Conservation (phyloP, 2,329 filamentous ascomycete species). For the Colletotrichum filicis region DNA sequence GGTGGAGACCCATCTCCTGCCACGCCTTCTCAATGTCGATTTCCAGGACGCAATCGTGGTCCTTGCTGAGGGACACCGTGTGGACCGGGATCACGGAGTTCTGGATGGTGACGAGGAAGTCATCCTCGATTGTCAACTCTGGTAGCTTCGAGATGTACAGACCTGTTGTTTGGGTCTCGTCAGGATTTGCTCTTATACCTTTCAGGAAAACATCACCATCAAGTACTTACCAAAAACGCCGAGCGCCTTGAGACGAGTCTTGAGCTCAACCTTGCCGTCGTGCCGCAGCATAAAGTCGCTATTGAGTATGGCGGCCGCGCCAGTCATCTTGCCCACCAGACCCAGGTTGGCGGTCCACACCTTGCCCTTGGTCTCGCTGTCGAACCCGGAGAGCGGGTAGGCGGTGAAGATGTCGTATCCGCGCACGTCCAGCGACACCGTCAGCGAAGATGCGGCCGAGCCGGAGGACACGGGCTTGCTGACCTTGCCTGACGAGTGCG, state of each 20-base stretch:
- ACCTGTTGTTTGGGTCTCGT: constrained; percentile 53
- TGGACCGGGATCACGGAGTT: constrained; percentile 75
- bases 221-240: constrained; percentile 72
- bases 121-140: constrained; percentile 66
- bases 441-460: constrained; percentile 62
- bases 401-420: constrained; percentile 87
- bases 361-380: constrained; percentile 49
- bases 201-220: no score
- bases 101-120: constrained; percentile 81
- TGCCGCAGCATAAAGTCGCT: constrained; percentile 64
- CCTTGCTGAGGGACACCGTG: constrained; percentile 69
- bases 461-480: constrained; percentile 61
- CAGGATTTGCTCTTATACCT: not conserved
- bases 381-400: constrained; percentile 72
- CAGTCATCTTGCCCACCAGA: constrained; percentile 89
- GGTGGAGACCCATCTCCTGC: constrained; percentile 75
- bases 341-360: constrained; percentile 78
- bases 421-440: constrained; percentile 69
- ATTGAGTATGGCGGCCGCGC: constrained; percentile 78
- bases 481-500: constrained; percentile 75
- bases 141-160: constrained; percentile 81
- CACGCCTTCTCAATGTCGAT: constrained; percentile 84
- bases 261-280: constrained; percentile 72
- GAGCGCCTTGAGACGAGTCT: constrained; percentile 81
- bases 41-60: constrained; percentile 72